phyloP scores from a whole-genome alignment of 2,329 filamentous ascomycete genomes.

The Paecilomyces formosus region DNA sequence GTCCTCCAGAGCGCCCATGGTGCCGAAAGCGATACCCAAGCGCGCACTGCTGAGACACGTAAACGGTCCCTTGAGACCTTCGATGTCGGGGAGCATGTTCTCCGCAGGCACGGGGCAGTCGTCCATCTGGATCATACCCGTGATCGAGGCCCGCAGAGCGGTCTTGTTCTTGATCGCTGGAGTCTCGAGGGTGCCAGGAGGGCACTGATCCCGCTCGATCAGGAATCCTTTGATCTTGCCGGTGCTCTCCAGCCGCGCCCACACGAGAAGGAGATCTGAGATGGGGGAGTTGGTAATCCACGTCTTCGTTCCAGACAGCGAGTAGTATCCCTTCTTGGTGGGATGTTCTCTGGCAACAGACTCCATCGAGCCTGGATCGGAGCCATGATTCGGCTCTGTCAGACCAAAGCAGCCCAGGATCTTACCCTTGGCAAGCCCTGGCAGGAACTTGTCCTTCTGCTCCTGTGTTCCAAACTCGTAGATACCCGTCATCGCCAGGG shows the following conservation, averaged over 20 bases:
- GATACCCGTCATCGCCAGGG: conserved; percentile 88
- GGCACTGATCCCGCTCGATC: conserved; percentile 76
- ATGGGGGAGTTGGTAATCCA: conserved; percentile 97
- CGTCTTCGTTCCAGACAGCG: conserved; percentile 76
- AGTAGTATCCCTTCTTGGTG: conserved; percentile 72
- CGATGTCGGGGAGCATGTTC: conserved; percentile 90
- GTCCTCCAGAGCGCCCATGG: conserved; percentile 90
- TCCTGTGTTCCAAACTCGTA: conserved; percentile 80
- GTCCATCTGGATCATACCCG: conserved; percentile 96
- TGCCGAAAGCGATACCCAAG: conserved; percentile 88
- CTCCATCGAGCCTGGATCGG: conserved; percentile 88
- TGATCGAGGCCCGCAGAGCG: conserved; percentile 84
- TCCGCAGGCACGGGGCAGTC: conserved; percentile 77
- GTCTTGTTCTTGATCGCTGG: conserved; percentile 93
- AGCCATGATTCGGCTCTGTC: conserved; percentile 89
- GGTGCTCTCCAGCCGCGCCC: conserved; percentile 86
- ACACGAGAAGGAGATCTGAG: conserved; percentile 74
- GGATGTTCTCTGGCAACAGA: conserved; percentile 77
- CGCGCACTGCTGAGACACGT: conserved; percentile 89
- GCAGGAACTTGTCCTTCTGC: conserved; percentile 77
- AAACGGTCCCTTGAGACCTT: conserved; percentile 84
- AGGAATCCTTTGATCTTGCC: conserved; percentile 93
- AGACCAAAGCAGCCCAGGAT: conserved; percentile 79
- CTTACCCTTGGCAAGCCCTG: conserved; percentile 73
- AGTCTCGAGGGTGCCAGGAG: conserved; percentile 81